Evolutionary conservation across 1,139 yeast species (phyloP).

Genomic region (Yamadazyma mexicana): DNA sequence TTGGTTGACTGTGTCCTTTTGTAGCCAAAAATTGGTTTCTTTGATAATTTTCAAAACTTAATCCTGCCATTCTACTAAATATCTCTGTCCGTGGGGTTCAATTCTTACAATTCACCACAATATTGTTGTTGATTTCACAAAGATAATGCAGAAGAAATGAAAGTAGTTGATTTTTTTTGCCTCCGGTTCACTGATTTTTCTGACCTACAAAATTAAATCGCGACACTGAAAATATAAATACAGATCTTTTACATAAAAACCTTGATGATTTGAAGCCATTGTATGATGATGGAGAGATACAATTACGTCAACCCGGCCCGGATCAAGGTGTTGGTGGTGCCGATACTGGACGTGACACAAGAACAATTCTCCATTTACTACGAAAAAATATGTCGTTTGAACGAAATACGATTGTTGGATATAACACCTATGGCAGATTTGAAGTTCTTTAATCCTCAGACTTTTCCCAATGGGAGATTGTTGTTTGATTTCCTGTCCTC

Average conservation of each 20-base stretch:
- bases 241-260: background rate
- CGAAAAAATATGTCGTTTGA: conserved; percentile 44
- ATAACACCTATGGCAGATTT: conserved; percentile 63
- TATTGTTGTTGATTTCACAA: background rate
- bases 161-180: conserved; percentile 3
- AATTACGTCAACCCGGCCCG: conserved; percentile 55
- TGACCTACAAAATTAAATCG: background rate
- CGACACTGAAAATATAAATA: background rate
- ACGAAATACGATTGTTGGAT: conserved; percentile 73
- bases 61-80: conserved; percentile 66
- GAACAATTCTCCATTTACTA: conserved; percentile 50
- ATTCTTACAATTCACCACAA: no score
- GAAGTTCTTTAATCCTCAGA: conserved; percentile 74
- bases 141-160: no score
- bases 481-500: conserved; percentile 55
- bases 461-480: conserved; percentile 75
- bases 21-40: conserved; percentile 75
- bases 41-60: conserved; percentile 89
- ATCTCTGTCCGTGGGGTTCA: background rate
- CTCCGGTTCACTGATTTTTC: conserved; percentile 2
- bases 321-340: conserved; percentile 69
- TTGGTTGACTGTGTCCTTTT: conserved; percentile 75
- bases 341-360: conserved; percentile 56
- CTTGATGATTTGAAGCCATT: background rate
- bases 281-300: conserved; percentile 13